Evolutionary conservation across 768 basidiomycete species (phyloP).

Genomic region (Sarcodon aspratus): DNA sequence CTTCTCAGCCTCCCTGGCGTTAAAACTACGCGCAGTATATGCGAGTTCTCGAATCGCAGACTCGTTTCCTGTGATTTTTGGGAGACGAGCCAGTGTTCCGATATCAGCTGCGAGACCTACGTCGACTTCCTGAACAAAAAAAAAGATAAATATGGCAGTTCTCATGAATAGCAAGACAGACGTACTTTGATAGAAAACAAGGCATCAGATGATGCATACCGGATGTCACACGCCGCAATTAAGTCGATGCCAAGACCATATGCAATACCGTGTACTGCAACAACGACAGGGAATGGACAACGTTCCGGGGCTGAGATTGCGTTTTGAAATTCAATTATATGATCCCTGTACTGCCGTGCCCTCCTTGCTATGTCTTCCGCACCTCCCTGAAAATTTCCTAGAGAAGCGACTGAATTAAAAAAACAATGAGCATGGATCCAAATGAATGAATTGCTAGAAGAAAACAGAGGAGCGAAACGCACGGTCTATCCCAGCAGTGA

Average conservation of each 20-base stretch:
- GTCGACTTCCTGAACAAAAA: slow-evolving; percentile 63
- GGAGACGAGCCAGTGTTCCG: slow-evolving; percentile 74
- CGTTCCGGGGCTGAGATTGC: slow-evolving; percentile 58
- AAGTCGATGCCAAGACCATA: slow-evolving; percentile 77
- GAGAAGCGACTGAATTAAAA: slow-evolving; percentile 17
- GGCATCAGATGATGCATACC: slow-evolving; percentile 53
- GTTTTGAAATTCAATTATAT: slow-evolving; percentile 52
- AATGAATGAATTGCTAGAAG: not conserved
- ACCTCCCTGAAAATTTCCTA: slow-evolving; percentile 1
- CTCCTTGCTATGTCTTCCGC: slow-evolving; percentile 40
- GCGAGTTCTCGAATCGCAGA: slow-evolving; percentile 67
- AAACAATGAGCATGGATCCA: not conserved
- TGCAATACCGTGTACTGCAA: slow-evolving; percentile 64
- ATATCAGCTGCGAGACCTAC: slow-evolving; percentile 83
- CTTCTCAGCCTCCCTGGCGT: slow-evolving; percentile 48
- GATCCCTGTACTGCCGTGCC: slow-evolving; percentile 34
- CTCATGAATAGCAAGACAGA: not conserved
- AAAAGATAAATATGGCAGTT: slow-evolving; percentile 1
- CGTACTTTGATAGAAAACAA: slow-evolving; percentile 65
- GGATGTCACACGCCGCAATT: slow-evolving; percentile 65
- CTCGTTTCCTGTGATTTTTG: slow-evolving; percentile 66
- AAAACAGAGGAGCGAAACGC: slow-evolving; percentile 9
- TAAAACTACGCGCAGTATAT: slow-evolving; percentile 64
- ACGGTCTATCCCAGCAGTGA: slow-evolving; percentile 83
- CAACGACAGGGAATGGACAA: slow-evolving; percentile 74